Percentiles rank a stretch among this genome's conserved stretches.
Conservation (phyloP, 2,329 filamentous ascomycete genomes). For the Colletotrichum agaves region DNA sequence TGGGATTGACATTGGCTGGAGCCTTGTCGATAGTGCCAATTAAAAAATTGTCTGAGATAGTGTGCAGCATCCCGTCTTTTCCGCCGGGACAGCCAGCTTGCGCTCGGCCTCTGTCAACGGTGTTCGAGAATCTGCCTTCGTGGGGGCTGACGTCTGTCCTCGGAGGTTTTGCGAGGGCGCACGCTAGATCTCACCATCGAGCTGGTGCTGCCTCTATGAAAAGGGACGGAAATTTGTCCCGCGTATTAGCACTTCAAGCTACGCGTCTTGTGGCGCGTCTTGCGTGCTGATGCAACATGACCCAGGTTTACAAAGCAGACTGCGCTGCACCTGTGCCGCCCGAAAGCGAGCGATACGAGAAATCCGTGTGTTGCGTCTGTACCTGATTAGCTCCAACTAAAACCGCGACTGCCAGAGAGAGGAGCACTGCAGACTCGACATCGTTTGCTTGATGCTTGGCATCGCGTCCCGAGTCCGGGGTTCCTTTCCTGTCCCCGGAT, state of each 20-base stretch:
- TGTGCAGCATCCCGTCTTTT: neutral
- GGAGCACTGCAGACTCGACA: neutral
- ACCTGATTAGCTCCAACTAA: neutral
- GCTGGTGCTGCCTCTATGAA: no score
- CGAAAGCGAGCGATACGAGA: neutral
- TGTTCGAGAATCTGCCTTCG: neutral
- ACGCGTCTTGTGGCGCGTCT: neutral
- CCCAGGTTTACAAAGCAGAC: neutral
- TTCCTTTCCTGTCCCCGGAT: neutral
- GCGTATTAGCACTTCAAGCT: neutral
- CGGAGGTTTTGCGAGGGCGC: no score
- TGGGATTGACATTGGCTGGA: neutral
- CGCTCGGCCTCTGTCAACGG: neutral
- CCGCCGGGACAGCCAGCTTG: neutral
- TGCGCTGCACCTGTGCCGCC: neutral
- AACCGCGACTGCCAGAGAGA: neutral
- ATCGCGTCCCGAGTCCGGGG: neutral
- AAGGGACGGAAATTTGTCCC: neutral
- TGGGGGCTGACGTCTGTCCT: neutral
- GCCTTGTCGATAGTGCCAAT: neutral
- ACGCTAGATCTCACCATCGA: no score
- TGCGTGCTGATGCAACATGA: conserved; percentile 9
- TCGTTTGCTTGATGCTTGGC: neutral
- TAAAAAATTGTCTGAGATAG: neutral
- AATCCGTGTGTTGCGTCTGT: no score